Evolutionary conservation across 352 stramenopile species (phyloP), one percentile per base, ranked within the genome.

Genomic region (Ophiocytium majus): DNA sequence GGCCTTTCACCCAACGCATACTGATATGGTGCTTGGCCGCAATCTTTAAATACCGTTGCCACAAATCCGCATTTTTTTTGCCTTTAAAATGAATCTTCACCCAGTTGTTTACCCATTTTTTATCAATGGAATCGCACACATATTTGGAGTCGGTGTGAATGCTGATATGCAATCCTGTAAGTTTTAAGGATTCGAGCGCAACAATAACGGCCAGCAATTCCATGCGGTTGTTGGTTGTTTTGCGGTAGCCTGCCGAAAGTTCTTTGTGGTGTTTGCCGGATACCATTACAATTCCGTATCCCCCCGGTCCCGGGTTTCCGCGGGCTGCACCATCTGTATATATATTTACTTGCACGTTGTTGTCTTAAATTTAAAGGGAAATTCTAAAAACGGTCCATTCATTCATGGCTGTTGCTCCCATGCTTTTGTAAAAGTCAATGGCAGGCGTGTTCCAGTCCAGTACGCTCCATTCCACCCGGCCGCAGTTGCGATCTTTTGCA

Each of bases 141-240:
- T 71, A 71, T 71, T 71, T 71, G 28, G 19, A 23, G 57, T 71
- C 57, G 28, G 57, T 23, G 28, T 71, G 28, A 23, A 71, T 28
- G 28, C 28, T 23, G 19, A 71, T 28, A 71, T 28, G 23, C 57
- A 71, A 71, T 71, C 28, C 57, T 71, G 23, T 71, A 71, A 23
- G 23, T 71, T 71, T 71, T 23, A 71, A 23, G 57, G 19, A 23
- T 71, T 71, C 57, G 19, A 71, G 28, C 57, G 19, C 57, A 71
- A 71, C 57, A 23, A 71, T 71, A 23, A 71, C 57, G 19, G 57
- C 57, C 28, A 71, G 57, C 28, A 71, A 71, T 71, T 71, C 57
- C 57, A 71, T 71, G 57, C 57, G 57, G 57, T 71, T 71, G 57
- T 71, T 71, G 57, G 57, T 71, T 23, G 57, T 71, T 23, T 28